phyloP scores from a whole-genome alignment of 2,329 filamentous ascomycete species.

The Pseudogymnoascus sp. region DNA sequence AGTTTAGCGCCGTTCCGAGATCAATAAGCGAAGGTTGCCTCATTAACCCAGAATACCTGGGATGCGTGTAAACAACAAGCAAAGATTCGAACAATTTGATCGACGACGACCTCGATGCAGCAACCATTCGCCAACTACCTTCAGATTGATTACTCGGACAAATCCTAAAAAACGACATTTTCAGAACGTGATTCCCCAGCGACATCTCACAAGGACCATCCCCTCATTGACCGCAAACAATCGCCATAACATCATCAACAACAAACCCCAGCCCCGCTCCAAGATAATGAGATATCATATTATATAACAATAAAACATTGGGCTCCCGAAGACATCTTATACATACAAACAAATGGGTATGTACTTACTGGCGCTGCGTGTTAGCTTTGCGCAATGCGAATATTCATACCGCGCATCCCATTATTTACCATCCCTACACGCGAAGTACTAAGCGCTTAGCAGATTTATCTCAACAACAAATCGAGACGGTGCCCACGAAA shows the following conservation, averaged over 20 bases:
- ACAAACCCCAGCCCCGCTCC: conserved; percentile 5
- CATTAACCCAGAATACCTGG: conserved; percentile 11
- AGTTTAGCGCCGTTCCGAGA: conserved; percentile 10
- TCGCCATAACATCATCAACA: conserved; percentile 12
- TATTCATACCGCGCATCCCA: neutral
- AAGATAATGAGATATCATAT: conserved; percentile 7
- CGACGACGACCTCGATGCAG: conserved; percentile 8
- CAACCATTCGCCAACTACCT: neutral
- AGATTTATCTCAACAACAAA: conserved; percentile 23
- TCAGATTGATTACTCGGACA: conserved; percentile 1
- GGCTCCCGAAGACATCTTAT: neutral
- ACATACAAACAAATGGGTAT: conserved; percentile 6
- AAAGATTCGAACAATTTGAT: conserved; percentile 10
- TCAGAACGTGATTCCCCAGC: conserved; percentile 16
- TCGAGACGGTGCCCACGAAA: conserved; percentile 31
- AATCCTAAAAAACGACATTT: neutral
- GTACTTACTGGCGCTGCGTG: neutral
- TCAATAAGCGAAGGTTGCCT: conserved; percentile 13
- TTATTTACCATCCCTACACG: conserved; percentile 8
- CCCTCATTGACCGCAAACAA: conserved; percentile 11
- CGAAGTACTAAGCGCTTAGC: conserved; percentile 10
- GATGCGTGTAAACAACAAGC: conserved; percentile 12
- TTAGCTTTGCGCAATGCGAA: conserved; percentile 2
- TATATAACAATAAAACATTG: conserved; percentile 9
- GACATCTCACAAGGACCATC: conserved; percentile 13